Base-by-base conservation (phyloP, 2,329 filamentous ascomycete species). In the Talaromyces albobiverticillius region DNA sequence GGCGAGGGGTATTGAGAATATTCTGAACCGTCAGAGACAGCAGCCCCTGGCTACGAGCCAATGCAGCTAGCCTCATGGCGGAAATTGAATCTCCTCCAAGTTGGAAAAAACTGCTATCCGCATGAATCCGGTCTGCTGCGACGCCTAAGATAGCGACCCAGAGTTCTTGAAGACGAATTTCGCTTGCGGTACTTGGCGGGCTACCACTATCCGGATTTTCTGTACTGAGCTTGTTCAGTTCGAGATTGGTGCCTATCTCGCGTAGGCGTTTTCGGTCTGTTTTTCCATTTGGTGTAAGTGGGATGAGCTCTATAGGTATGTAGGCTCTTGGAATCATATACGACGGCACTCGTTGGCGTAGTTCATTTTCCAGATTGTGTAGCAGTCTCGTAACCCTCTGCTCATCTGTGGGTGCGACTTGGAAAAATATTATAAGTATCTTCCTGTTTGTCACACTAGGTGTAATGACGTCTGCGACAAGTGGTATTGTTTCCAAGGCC, bases 291-390 rank as follows among this genome's bases (percentile, higher is more conserved):
- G 31, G 16, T 23, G 48, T 31, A 20, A 51, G 32, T 13, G 53
- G 48, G 18, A 55, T 51, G 3, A 3, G n/a, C 3, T 52, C 31
- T 13, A 55, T 8, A 1, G 20, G 26, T 45, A 55, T 26, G 41
- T 53, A 65, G 42, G 55, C 50, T 18, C 22, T 53, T 18, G 63
- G 63, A 6, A 64, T 56, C 62, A 64, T 64, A 38, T 63, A 64
- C 8, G 51, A 34, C 9, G 63, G 63, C 16, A 53, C 4, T 23
- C 46, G 16, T 29, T 36, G 46, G 29, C 31, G 20, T 38, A 48
- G 20, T 48, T 48, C 10, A 25, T 13, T 3, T 18, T 48, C 46
- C 9, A 48, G 7, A 38, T 25, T 38, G 6, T 8, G 46, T 25
- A 48, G 4, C 10, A 11, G 3, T 16, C 16, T 38, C 2, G 5